Base-by-base conservation (phyloP, 495 filamentous ascomycete species). In the Bombardia bombarda region DNA sequence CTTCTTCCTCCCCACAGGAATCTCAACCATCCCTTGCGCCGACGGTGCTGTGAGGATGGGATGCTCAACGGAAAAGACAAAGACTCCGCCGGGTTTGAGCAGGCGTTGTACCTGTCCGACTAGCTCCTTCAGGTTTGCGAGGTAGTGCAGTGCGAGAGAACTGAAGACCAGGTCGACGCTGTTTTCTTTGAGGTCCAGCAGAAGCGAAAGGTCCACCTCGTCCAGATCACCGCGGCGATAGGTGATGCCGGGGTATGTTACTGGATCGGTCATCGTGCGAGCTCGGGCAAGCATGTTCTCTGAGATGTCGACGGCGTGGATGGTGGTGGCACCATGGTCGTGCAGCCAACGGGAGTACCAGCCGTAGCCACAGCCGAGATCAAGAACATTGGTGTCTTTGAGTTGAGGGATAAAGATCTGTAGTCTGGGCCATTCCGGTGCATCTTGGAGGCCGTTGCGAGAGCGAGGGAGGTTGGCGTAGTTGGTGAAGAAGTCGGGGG, bases 61-160 rank as follows among this genome's bases (percentile, higher is more conserved):
- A 38, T 69, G 66, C 38, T 66, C 63, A 13, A 66, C 43, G 1
- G 59, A 62, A 37, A 62, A 67, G 14, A 62, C 55, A 7, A 67
- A 50, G 2, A 38, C 45, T 4, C 56, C 65, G 1, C 57, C 58
- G 5, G 62, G 37, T 22, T 49, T 48, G 12, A 66, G 42, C 24
- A 50, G 49, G 22, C 47, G 42, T 18, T 52, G 38, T n/a, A 65
- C 49, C 31, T 60, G 42, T 1, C 33, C 28, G 13, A 63, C 46
- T n/a, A 66, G 53, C 7, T 24, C 18, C 17, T 45, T 39, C 24
- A 67, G 37, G 38, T 58, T 46, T 4, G 31, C 32, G 19, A 67
- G 37, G 44, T 65, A 67, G 38, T 69, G 63, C 39, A 67, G 55
- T 14, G 58, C 44, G 10, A 66, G 52, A 3, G 54, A 50, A 42